Evolutionary conservation across 306 rosid species (phyloP), one percentile per base, ranked within the genome.

Genomic region (Luffa aegyptiaca): DNA sequence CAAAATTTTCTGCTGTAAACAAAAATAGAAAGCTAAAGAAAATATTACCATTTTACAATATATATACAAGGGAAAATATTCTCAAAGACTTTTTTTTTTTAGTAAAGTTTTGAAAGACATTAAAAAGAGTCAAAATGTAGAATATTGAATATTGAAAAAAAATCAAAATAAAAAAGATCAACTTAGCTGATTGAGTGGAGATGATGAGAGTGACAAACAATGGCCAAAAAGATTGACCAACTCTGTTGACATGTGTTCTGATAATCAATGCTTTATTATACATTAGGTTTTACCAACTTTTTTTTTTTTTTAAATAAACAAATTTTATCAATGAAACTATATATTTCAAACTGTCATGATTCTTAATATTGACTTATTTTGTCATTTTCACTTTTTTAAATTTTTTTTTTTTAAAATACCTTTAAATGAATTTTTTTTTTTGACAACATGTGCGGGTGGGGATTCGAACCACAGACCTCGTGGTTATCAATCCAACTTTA

Each of bases 141-240:
- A 74, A 33, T 8, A 52, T 33, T 74, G 62, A n/a, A n/a, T n/a
- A n/a, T n/a, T n/a, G n/a, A n/a, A n/a, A n/a, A n/a, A n/a, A 13
- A 49, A 49, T 6, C 14, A 51, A 70, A 74, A 51, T 33, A n/a
- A 74, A 74, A 52, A 31, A 45, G 26, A 13, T 10, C 13, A 73
- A 51, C 33, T 49, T 48, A 31, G 59, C 3, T 48, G 59, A 73
- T 20, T 44, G n/a, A 49, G 26, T 73, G 77, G 77, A 73, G 77
- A 49, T 48, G 17, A 70, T 65, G 26, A 65, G 21, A 11, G 72
- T 48, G 63, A n/a, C n/a, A n/a, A n/a, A 52, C 45, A 51, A 17
- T 48, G 21, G 62, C 77, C 77, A 48, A 73, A 73, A 73, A 49
- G 5, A 16, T 74, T 74, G 78, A 74, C 78, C 48, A 52, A 16